Base-by-base conservation (phyloP, 1,284 basidiomycete species). In the Apiotrichum sp. region DNA sequence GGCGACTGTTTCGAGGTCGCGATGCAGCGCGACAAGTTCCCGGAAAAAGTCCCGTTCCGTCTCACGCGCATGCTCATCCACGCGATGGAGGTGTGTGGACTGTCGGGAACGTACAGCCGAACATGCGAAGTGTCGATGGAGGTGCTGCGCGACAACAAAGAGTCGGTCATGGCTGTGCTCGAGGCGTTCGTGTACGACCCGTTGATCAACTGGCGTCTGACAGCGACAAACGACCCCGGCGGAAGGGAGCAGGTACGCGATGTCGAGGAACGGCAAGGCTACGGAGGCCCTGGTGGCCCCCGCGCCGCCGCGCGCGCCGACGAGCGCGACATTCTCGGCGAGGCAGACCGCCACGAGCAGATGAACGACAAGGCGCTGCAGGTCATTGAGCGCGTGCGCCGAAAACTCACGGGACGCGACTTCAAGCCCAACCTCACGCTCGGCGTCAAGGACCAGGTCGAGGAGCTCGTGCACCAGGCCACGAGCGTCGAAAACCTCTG, bases 81-180 rank as follows among this genome's bases (percentile, higher is more conserved):
- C 73, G 96, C 96, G 3, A 98, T 99, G 96, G 96, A 99, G 82
- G 90, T 93, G 62, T 93, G 91, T 74, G 96, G 96, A 16, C 95
- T 98, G 65, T 91, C 97, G 70, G 96, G 96, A 40, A 96, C 92
- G 67, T 99, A 95, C 83, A 85, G 90, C 68, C 87, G 88, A 65
- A 95, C 91, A 9, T 96, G 92, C 78, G 93, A 98, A 73, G 95
- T 95, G 65, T 92, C 92, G 40, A 98, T 99, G 96, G 83, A 85
- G 58, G 96, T 99, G 6, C 78, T 98, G 59, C 86, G 96, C 36
- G 91, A 90, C 58, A 98, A 98, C 80, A 93, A 95, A 77, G 96
- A 98, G 76, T 95, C 91, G 14, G 82, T 99, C 57, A 89, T 98
- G 86, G 96, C 96, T 10, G 90, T 99, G 29, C 80, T 99, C 34